Base-by-base conservation (phyloP, 2,329 filamentous ascomycete species). In the Pseudocercospora musae region DNA sequence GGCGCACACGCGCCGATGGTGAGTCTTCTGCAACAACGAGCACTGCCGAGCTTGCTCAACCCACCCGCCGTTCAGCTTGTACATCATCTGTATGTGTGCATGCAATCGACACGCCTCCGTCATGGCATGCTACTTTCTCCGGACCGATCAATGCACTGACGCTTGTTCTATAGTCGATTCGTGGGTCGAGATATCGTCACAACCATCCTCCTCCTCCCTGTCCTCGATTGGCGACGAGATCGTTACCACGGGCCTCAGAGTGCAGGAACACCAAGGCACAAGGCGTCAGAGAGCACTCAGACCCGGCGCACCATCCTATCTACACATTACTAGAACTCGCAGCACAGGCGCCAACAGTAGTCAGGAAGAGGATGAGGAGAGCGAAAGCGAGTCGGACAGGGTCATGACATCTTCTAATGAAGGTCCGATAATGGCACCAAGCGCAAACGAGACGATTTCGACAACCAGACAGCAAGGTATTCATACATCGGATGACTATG, bases 311-410 rank as follows among this genome's bases (percentile, higher is more conserved):
- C 77, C 76, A 50, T 74, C 76, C 29, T 74, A 76, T 62, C 71
- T 78, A 57, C 73, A 76, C 59, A 79, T 78, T 59, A 73, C 76
- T 48, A 78, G 79, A 44, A 78, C 83, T 15, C 73, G 76, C 27
- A 82, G 79, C 63, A 71, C 74, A 46, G 80, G 79, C 11, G 79
- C 78, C 57, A 68, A 69, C 5, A 96, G 92, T 77, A 96, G 93
- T 72, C 92, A 96, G 75, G 93, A 96, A 70, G 93, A 96, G 78
- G 96, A 96, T 71, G 92, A 96, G 33, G 92, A 96, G 79, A 96
- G 90, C 65, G 92, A 96, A 75, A 96, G 85, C 76, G 93, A 96
- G 66, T 92, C 92, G 46, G 93, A 96, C 70, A 85, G 84, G 59
- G 80, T 87, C 56, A 80, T 88, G 78, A 85, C 83, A 61, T 87